phyloP scores from a whole-genome alignment of 169 alveolate species.

The Theileria orientalis region DNA sequence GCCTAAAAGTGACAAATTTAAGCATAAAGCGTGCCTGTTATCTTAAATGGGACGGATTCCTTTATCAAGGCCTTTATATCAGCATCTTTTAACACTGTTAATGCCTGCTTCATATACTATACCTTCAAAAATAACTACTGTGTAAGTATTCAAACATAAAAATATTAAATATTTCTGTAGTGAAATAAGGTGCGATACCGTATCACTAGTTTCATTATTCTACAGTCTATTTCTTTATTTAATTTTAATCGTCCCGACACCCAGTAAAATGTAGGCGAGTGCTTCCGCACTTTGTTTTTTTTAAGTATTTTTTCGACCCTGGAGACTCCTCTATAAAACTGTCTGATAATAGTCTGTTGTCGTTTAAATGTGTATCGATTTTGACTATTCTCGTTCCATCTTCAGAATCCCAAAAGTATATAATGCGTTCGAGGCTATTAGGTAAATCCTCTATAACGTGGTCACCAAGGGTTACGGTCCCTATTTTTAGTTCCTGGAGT shows the following conservation, averaged over 20 bases:
- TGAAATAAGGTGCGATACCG: too few species aligned
- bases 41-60: constrained; percentile 8
- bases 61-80: neutral
- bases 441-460: constrained; percentile 8
- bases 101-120: too few species aligned
- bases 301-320: constrained; percentile 5
- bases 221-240: neutral
- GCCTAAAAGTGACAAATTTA: neutral
- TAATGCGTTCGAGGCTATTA: constrained; percentile 16
- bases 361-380: constrained; percentile 4
- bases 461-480: constrained; percentile 5
- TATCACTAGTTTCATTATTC: neutral
- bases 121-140: neutral
- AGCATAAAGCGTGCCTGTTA: neutral
- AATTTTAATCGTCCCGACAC: neutral
- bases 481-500: constrained; percentile 1
- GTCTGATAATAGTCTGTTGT: neutral
- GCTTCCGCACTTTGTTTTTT: neutral
- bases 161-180: too few species aligned
- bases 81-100: constrained; percentile 7
- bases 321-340: neutral
- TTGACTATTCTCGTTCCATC: constrained; percentile 40
- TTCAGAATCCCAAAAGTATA: constrained; percentile 16
- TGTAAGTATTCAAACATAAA: neutral
- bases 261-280: neutral